Evolutionary conservation across 2,329 filamentous ascomycete species (phyloP).

Genomic region (Venturia asperata): DNA sequence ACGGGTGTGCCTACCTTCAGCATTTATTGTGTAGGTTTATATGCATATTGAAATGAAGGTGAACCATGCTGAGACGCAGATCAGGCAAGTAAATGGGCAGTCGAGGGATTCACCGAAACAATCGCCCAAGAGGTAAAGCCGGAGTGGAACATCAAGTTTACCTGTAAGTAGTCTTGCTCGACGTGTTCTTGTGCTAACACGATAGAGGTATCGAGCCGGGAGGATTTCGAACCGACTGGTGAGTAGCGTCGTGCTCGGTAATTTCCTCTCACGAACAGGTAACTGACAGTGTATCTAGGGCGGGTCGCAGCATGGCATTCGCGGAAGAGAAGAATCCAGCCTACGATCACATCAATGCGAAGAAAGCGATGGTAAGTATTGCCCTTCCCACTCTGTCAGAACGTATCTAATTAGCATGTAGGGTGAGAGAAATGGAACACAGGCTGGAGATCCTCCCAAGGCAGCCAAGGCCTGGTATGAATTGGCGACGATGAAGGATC

Average conservation of each 20-base stretch:
- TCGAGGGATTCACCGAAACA: conserved; percentile 43
- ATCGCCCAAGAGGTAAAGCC: conserved; percentile 39
- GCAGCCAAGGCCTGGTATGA: conserved; percentile 48
- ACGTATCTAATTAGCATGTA: background rate
- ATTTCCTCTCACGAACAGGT: background rate
- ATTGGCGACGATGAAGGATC: conserved; percentile 45
- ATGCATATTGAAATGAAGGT: background rate
- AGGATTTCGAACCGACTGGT: conserved; percentile 41
- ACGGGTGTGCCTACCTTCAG: conserved; percentile 36
- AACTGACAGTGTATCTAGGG: background rate
- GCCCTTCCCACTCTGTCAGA: background rate
- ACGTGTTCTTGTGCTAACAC: background rate
- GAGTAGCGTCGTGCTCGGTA: conserved; percentile 21
- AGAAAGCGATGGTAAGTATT: conserved; percentile 30
- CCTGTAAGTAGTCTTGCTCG: conserved; percentile 33
- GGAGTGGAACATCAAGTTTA: conserved; percentile 43
- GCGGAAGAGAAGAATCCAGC: conserved; percentile 38
- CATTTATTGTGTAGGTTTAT: conserved; percentile 28
- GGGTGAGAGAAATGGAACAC: conserved; percentile 35
- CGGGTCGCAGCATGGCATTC: conserved; percentile 42
- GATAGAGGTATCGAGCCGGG: conserved; percentile 24
- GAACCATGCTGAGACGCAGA: conserved; percentile 19
- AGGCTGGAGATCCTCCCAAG: conserved; percentile 46
- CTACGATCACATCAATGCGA: conserved; percentile 44
- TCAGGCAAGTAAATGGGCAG: conserved; percentile 40